A percentile compares a stretch with the other conserved stretches of the same genome.
Conservation (phyloP, 345 rosid genomes). For the Eucalyptus leucophloia region DNA sequence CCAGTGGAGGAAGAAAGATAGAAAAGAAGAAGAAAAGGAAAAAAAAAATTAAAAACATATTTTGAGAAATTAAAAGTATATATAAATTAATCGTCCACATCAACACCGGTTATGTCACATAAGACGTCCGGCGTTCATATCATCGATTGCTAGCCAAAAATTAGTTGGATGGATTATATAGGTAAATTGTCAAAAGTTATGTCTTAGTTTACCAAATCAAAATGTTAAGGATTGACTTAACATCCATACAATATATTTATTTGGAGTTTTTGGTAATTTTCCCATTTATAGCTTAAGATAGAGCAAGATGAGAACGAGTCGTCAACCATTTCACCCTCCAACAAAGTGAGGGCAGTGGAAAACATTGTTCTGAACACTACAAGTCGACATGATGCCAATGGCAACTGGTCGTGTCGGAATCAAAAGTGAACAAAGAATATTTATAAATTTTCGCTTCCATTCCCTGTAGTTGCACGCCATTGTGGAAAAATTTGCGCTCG, state of each 20-base stretch:
- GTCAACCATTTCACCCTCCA: neutral
- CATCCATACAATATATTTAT: neutral
- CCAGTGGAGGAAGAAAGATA: neutral
- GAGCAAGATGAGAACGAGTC: neutral
- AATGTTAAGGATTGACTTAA: neutral
- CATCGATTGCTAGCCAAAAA: neutral
- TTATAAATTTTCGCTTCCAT: no score
- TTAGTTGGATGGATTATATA: neutral
- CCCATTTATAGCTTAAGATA: neutral
- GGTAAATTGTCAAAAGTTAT: neutral
- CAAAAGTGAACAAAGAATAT: no score
- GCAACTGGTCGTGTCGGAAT: no score
- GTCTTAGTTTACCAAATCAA: rapidly evolving
- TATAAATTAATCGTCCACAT: rapidly evolving
- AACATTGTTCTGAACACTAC: neutral
- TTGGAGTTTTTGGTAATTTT: neutral
- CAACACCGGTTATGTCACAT: rapidly evolving
- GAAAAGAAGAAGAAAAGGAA: neutral
- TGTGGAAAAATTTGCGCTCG: no score
- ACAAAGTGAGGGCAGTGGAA: neutral
- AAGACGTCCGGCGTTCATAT: rapidly evolving
- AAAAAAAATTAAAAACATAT: no score
- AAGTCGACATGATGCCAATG: neutral
- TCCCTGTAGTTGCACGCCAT: no score
- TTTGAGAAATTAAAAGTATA: no score